Evolutionary conservation across 129 eudicot genomes (phyloP), one percentile per base, ranked within the genome.

Genomic region (Logfia minima): DNA sequence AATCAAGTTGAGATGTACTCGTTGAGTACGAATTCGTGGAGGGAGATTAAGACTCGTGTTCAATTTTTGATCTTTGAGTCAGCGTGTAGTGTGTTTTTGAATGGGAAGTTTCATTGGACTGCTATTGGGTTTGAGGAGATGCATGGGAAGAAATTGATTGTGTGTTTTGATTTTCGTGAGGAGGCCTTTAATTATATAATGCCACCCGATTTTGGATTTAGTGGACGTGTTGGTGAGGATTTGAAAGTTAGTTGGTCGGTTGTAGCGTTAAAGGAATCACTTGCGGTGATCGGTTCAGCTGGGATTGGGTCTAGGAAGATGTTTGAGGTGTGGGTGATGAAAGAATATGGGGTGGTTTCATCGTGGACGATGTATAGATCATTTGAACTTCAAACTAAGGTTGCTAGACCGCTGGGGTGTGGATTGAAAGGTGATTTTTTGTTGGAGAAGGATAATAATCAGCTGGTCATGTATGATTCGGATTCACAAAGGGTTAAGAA

Each of bases 281-380:
- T 79, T 21, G 72, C 37, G 18, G 71, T 79, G 53, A 48, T 79
- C 17, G 55, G 77, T 41, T 78, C 69, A n/a, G 68, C 45, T 56
- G 76, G 45, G 19, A 78, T 59, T 59, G 77, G 77, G 41, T 28
- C 55, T 10, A 71, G 71, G 26, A 79, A 71, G 52, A 60, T 60
- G 65, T 79, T 79, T 70, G 63, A 79, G 10, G 77, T 70, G 23
- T 79, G 82, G 82, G 82, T 79, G 34, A 79, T 79, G 82, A 71
- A 79, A 14, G 82, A 79, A 29, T 79, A 79, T 29, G 82, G 77
- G 24, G 71, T 79, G 55, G 77, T 39, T 70, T 70, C 77, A 11
- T 79, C 82, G 32, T 79, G 82, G 82, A 79, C 31, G 24, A 79
- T 41, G 19, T 71, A 55, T 68, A 68, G 81, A 22, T 68, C 68